Base-by-base conservation (phyloP, 2,329 filamentous ascomycete genomes). In the Stromatinia cepivora region DNA sequence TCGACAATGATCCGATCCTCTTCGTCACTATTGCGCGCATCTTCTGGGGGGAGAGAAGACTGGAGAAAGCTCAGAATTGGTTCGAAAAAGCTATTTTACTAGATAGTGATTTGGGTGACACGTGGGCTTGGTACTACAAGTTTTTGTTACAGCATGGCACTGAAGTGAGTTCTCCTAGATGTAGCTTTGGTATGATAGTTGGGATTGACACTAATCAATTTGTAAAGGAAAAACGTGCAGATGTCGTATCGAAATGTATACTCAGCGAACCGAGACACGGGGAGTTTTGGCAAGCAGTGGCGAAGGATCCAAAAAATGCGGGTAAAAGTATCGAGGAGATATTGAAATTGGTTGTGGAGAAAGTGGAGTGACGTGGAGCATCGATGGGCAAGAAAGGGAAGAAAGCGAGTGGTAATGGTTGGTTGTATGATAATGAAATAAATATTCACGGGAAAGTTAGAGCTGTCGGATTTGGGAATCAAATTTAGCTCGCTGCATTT, bases 41-140 rank as follows among this genome's bases (percentile, higher is more conserved):
- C 74, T 97, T 99, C 82, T 99, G 95, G 95, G 89, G 87, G 13
- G 95, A 99, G 81, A 87, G 95, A 69, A 90, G 90, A 78, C 85
- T 99, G 34, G 95, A 98, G 75, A 97, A 97, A 80, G 94, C 95
- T 3, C 91, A 94, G 80, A 94, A 88, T 73, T 99, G 95, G 95
- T 99, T 99, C 79, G 93, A 97, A 81, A 97, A 97, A 81, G 95
- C 95, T 0, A 89, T 97, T 69, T 85, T 97, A 67, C 83, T 95
- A 17, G 93, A 99, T 77, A 88, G 90, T 48, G 94, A 98, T 79
- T 82, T 88, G 64, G 95, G 95, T 64, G 96, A 99, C 82, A 92
- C 89, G 15, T 99, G 96, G 96, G 94, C 93, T 28, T 99, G 94
- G 94, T 99, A 97, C 80, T 95, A 93, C 80, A 94, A 94, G 80